Conservation (phyloP, 2,329 filamentous ascomycete genomes). For the Dryadomyces quercivorus region DNA sequence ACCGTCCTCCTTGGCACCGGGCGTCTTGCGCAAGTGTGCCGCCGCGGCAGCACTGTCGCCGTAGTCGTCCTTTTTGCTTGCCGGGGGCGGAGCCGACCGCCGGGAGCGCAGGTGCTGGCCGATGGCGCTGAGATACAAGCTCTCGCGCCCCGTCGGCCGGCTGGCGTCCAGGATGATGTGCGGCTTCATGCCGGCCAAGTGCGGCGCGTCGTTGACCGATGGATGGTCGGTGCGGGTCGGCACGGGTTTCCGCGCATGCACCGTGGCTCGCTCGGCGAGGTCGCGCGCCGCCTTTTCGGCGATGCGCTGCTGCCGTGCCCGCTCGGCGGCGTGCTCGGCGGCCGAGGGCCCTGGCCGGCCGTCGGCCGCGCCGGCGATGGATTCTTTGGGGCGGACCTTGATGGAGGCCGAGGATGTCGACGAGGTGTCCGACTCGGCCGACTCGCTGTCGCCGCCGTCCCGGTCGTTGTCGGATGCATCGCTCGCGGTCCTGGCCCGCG, state of each 20-base stretch:
- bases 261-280: constrained; percentile 42
- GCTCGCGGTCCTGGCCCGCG: background rate
- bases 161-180: constrained; percentile 68
- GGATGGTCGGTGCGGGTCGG: constrained; percentile 42
- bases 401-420: constrained; percentile 8
- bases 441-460: constrained; percentile 1
- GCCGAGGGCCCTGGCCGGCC: constrained; percentile 12
- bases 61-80: constrained; percentile 5
- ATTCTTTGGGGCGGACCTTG: background rate
- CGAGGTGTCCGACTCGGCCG: background rate
- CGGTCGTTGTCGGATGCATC: background rate
- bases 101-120: constrained; percentile 31
- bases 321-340: constrained; percentile 45
- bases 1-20: too few species aligned
- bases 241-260: constrained; percentile 36
- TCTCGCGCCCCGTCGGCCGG: constrained; percentile 66
- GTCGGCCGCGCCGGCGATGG: background rate
- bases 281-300: constrained; percentile 41
- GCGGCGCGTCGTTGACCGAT: constrained; percentile 41
- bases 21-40: too few species aligned
- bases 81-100: constrained; percentile 7
- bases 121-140: constrained; percentile 55
- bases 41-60: too few species aligned
- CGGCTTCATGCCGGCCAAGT: constrained; percentile 45
- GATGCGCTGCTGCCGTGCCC: constrained; percentile 47